These are phyloP conservation scores for Saccharomycopsis hybrid DNA, from an alignment of 1,139 yeast genomes.

Conservation along the genomic window DNA sequence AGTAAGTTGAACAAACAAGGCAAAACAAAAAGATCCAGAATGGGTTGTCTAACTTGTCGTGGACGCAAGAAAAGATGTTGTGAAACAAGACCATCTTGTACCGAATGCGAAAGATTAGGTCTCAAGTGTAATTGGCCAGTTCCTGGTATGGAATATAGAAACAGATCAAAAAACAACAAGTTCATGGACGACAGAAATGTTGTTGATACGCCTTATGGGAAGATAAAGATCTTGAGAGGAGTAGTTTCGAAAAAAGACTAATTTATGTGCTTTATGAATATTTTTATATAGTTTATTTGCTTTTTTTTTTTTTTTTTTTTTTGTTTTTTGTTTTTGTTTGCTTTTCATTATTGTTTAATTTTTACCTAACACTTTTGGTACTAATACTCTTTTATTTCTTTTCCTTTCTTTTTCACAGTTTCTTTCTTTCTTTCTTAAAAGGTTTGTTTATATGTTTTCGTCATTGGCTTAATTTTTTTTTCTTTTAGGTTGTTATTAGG, in stretches of 20 bases:
- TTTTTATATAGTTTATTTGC: too few species aligned
- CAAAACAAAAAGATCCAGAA: constrained; percentile 27
- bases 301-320: too few species aligned
- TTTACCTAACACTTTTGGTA: too few species aligned
- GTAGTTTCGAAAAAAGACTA: constrained; percentile 37
- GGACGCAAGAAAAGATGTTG: constrained; percentile 69
- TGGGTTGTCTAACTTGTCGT: constrained; percentile 69
- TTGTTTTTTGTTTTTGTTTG: too few species aligned
- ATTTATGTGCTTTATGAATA: neutral
- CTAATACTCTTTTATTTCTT: too few species aligned
- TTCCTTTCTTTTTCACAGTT: too few species aligned
- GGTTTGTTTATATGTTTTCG: too few species aligned
- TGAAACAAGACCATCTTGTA: constrained; percentile 54
- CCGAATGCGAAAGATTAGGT: constrained; percentile 49
- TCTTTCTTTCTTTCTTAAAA: too few species aligned
- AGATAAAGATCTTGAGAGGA: constrained; percentile 55
- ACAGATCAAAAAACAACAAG: constrained; percentile 41
- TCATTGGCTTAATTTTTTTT: too few species aligned
- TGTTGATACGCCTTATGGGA: constrained; percentile 51
- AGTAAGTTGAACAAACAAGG: constrained; percentile 9
- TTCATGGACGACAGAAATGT: constrained; percentile 34
- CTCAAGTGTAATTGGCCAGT: constrained; percentile 49
- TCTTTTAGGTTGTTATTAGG: too few species aligned
- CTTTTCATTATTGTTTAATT: too few species aligned
- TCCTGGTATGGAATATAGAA: constrained; percentile 43